phyloP scores from a whole-genome alignment of 2,329 filamentous ascomycete species.

The Curvularia verruculosa region DNA sequence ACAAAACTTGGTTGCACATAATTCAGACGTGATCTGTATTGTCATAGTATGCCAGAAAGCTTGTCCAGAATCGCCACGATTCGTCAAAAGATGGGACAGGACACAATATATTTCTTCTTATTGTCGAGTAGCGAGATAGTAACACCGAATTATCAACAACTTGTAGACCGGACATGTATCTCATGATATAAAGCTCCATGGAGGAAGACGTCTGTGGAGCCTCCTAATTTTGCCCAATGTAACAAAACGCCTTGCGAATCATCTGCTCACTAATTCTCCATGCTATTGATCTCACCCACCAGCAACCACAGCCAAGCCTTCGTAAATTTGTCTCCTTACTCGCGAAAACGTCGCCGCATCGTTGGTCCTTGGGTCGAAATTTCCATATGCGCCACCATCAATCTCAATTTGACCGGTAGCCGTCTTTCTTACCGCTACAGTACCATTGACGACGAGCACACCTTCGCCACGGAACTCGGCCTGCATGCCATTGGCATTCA shows the following conservation, averaged over 20 bases:
- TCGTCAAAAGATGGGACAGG: background rate
- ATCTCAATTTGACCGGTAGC: constrained; percentile 86
- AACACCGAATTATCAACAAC: background rate
- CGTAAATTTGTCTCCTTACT: constrained; percentile 90
- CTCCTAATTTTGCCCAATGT: background rate
- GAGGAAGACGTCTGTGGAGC: background rate
- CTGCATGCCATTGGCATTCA: constrained; percentile 78
- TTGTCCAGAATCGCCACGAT: background rate
- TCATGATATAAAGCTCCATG: background rate
- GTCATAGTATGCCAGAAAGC: background rate
- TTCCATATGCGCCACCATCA: constrained; percentile 61
- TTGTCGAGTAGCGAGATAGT: background rate
- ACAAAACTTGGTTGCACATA: background rate
- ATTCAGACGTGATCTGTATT: background rate
- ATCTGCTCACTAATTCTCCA: background rate
- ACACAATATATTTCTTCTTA: background rate
- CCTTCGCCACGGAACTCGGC: constrained; percentile 95
- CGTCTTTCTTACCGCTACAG: constrained; percentile 87
- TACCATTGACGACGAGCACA: constrained; percentile 84
- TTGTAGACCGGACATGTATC: background rate
- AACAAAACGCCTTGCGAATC: background rate
- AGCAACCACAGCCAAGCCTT: constrained; percentile 88
- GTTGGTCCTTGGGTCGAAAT: constrained; percentile 52
- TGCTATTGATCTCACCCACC: constrained; percentile 49
- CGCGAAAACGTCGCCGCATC: constrained; percentile 76